phyloP scores from a whole-genome alignment of 2,329 filamentous ascomycete species.

The Leptographium lundbergii region DNA sequence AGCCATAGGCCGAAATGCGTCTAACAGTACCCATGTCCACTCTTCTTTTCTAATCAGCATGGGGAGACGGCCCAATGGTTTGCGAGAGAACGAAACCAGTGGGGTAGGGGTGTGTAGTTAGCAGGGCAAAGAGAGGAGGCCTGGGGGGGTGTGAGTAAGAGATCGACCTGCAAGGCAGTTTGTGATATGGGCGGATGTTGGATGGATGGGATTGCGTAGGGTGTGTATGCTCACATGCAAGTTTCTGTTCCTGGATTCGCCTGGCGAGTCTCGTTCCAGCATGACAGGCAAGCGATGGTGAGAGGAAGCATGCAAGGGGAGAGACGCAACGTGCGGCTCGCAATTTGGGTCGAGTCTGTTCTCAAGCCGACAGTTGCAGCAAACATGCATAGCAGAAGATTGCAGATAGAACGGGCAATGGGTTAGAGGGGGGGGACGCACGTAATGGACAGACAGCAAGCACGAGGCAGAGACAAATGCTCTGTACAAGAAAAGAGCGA shows the following conservation, averaged over 20 bases:
- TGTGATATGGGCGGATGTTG: no score
- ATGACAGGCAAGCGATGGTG: not conserved
- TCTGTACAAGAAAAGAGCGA: not conserved
- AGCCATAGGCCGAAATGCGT: not conserved
- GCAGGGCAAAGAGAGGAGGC: not conserved
- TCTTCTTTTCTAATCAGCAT: not conserved
- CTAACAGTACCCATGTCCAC: not conserved
- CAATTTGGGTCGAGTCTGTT: not conserved
- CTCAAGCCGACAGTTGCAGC: no score
- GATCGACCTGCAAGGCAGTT: not conserved
- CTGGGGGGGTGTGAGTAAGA: not conserved
- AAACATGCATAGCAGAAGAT: no score
- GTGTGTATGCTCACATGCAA: not conserved
- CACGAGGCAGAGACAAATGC: not conserved
- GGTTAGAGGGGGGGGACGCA: no score
- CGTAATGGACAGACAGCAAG: no score
- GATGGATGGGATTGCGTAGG: not conserved
- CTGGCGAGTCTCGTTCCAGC: not conserved
- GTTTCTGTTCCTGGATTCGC: not conserved
- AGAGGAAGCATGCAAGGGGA: not conserved
- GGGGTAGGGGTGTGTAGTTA: not conserved
- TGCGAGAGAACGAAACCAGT: not conserved
- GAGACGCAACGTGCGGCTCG: not conserved
- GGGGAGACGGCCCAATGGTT: not conserved
- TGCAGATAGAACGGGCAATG: no score